Evolutionary conservation across 1,284 basidiomycete species (phyloP).

Genomic region (Leucoagaricus sp.): DNA sequence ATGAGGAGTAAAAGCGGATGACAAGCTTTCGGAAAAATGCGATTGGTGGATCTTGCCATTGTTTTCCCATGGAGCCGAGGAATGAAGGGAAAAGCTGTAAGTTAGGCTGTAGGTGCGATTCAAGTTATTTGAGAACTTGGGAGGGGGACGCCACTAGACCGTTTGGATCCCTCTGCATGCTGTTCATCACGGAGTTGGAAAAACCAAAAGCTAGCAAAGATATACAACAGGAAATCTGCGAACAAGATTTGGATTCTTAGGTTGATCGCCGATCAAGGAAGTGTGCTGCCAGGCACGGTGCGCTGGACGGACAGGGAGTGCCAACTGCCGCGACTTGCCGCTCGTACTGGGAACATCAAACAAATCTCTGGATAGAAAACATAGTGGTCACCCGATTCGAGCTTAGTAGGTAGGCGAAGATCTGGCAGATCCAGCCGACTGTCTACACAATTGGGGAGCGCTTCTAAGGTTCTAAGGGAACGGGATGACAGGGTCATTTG

Average conservation of each 20-base stretch:
- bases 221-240: conserved; percentile 14
- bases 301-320: conserved; percentile 18
- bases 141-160: conserved; percentile 34
- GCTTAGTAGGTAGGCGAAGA: conserved; percentile 16
- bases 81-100: conserved; percentile 18
- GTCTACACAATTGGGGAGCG: conserved; percentile 4
- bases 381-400: neutral
- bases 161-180: conserved; percentile 23
- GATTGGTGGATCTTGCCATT: conserved; percentile 16
- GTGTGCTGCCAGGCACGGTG: conserved; percentile 33
- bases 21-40: conserved; percentile 20
- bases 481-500: conserved; percentile 40
- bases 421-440: conserved; percentile 18
- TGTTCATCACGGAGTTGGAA: conserved; percentile 29
- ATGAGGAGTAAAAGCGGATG: conserved; percentile 17
- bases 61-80: conserved; percentile 36
- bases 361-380: conserved; percentile 9
- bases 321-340: conserved; percentile 41
- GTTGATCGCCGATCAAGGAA: conserved; percentile 49
- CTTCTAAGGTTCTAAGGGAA: conserved; percentile 11
- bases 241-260: conserved; percentile 10
- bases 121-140: conserved; percentile 24
- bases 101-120: conserved; percentile 13
- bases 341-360: conserved; percentile 17
- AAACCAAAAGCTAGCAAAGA: conserved; percentile 17